Evolutionary conservation across 2,329 filamentous ascomycete genomes (phyloP), one percentile per base, ranked within the genome.

Genomic region (Scedosporium apiospermum): DNA sequence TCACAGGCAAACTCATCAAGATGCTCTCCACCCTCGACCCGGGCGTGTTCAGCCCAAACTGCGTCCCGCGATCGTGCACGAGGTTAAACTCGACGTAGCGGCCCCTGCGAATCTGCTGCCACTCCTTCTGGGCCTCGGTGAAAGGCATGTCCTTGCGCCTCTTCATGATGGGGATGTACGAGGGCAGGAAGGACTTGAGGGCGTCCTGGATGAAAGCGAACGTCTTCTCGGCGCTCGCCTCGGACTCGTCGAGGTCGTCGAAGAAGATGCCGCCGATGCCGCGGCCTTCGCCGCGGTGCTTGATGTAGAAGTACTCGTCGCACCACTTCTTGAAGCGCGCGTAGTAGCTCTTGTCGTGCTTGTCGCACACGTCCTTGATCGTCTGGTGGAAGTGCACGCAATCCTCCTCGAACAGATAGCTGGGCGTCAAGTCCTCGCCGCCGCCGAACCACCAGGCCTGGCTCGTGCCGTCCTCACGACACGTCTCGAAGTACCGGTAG

Each of bases 391-490:
- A 99, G 75, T 97, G 93, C 63, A 96, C 90, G 44, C 91, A 93
- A 74, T 99, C 95, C 74, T 99, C 95, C 69, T 97, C 93, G 76
- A 96, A 98, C 38, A 99, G 84, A 73, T 98, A 99, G 46, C 84
- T 87, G 0, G 95, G 95, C 12, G 95, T 99, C 68, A 99, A 77
- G 75, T 99, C 95, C 61, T 91, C 93, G 63, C 95, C 95, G 60
- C 95, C 95, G 66, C 95, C 95, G 70, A 96, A 99, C 95, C 95
- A 99, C 93, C 95, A 99, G 6, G 92, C 89, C 66, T 93, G 91
- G 61, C 82, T 88, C 67, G 82, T 89, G 53, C 90, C 91, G 68
- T 93, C 88, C 69, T 93, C 88, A 7, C 89, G 84, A 65, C 90
- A 89, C 1, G 95, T 99, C 79, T 99, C 95, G 72, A 99, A 99